phyloP scores from a whole-genome alignment of 805 yeast genomes.

The Starmerella floris region DNA sequence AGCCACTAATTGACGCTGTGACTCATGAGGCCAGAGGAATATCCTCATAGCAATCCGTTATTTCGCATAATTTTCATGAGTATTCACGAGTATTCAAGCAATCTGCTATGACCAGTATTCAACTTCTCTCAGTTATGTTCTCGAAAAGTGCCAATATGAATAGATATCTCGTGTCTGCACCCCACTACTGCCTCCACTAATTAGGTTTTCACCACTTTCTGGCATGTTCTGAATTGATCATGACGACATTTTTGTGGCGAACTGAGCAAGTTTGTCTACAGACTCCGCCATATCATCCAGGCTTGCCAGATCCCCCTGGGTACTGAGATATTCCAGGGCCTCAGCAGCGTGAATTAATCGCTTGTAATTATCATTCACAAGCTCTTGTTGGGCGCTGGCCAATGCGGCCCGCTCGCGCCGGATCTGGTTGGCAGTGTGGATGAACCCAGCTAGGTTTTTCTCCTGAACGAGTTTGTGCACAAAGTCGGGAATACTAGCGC shows the following conservation, averaged over 20 bases:
- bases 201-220: too few species aligned
- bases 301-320: conserved; percentile 19
- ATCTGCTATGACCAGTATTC: too few species aligned
- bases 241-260: conserved; percentile 1
- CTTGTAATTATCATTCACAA: conserved; percentile 30
- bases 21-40: too few species aligned
- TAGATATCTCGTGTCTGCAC: too few species aligned
- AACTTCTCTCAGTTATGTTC: too few species aligned
- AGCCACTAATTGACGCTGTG: too few species aligned
- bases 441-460: conserved; percentile 20
- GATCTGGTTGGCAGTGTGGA: conserved; percentile 23
- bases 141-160: too few species aligned
- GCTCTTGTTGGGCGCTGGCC: conserved; percentile 29
- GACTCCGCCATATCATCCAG: conserved; percentile 10
- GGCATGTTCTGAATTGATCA: too few species aligned
- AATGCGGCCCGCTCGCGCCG: conserved; percentile 24
- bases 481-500: conserved; percentile 14
- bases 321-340: conserved; percentile 23
- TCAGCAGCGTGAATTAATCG: conserved; percentile 28
- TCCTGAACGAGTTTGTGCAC: conserved; percentile 16
- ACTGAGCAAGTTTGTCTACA: conserved; percentile 11
- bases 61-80: too few species aligned
- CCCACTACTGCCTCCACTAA: too few species aligned
- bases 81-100: too few species aligned
- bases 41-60: too few species aligned